Evolutionary conservation across 2,329 filamentous ascomycete genomes (phyloP), one percentile per base, ranked within the genome.

Genomic region (Cephalotrichum gorgonifer): DNA sequence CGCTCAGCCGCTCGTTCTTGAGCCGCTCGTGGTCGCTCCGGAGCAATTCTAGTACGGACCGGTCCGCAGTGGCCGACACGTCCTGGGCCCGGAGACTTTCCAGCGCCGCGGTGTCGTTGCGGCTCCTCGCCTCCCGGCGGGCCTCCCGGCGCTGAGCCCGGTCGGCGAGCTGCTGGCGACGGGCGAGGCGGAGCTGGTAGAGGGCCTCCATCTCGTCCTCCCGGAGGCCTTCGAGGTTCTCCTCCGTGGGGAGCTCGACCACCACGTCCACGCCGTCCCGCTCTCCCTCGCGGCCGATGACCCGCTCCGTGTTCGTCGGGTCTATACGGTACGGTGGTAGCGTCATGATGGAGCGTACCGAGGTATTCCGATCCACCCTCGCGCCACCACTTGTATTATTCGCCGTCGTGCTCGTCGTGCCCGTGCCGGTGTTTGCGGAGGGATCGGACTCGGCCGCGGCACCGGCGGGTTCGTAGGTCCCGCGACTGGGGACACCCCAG

Each of bases 141-240:
- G 81, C 72, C 43, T 78, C 74, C 47, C 87, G 75, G n/a, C 86
- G 73, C 54, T 85, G 82, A 55, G 94, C 87, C 5, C 88, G 81
- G 53, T 93, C 88, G 4, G 80, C 79, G 35, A 84, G 74, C 62
- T 94, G 85, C 50, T 79, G 74, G 47, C 90, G 79, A 48, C 93
- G 79, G 17, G 87, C 81, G 12, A 86, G 62, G 12, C 93, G 83
- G 51, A 97, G 91, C 63, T 95, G 88, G 63, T 95, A 97, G 38
- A 97, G 67, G 0, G 86, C 80, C 53, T 93, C 86, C 93, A 97
- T 97, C 64, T 96, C 88, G 26, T 88, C 80, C 54, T 97, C 89
- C 12, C 93, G 78, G 48, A 88, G 70, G 2, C 69, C 67, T 62
- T 95, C 88, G 55, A 94, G 81, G 48, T 89, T 85, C 47, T 95